Percentiles rank a stretch among this genome's conserved stretches.
Conservation (phyloP, 106 monocot species). For the Posidonia australis region DNA sequence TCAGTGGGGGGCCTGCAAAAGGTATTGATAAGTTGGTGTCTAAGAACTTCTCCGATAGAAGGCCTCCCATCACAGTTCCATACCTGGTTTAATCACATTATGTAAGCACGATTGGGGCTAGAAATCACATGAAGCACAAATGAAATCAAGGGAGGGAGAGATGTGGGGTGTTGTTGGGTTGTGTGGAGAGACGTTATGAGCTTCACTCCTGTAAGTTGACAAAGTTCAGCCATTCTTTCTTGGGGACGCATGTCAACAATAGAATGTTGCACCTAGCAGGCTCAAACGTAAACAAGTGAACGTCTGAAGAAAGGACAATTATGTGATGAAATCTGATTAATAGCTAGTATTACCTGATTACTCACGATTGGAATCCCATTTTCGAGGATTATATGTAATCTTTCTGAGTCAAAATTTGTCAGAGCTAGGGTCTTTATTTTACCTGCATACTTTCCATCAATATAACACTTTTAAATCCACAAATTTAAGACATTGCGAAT, state of each 20-base stretch:
- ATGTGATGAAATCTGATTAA: neutral
- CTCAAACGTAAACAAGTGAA: neutral
- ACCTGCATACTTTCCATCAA: constrained; percentile 15
- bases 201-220: constrained; percentile 70
- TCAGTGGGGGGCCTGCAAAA: constrained; percentile 81
- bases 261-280: constrained; percentile 87
- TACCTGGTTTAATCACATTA: constrained; percentile 31
- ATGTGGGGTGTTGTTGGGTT: too few relatives aligned
- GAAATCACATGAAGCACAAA: too few relatives aligned
- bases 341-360: constrained; percentile 60
- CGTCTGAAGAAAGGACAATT: too few relatives aligned
- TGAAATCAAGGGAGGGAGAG: constrained; percentile 26
- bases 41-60: constrained; percentile 90
- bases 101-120: too few relatives aligned
- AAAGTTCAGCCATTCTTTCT: constrained; percentile 82
- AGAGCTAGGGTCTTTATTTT: constrained; percentile 26
- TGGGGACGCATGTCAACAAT: constrained; percentile 95
- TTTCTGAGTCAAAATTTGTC: constrained; percentile 25
- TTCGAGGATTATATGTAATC: constrained; percentile 21
- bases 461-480: too few relatives aligned
- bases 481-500: too few relatives aligned
- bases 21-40: constrained; percentile 79
- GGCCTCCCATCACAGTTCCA: constrained; percentile 96
- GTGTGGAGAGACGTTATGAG: constrained; percentile 95
- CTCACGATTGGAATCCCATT: constrained; percentile 36